Conservation (phyloP, 805 yeast species). For the Barnettozyma salicaria region DNA sequence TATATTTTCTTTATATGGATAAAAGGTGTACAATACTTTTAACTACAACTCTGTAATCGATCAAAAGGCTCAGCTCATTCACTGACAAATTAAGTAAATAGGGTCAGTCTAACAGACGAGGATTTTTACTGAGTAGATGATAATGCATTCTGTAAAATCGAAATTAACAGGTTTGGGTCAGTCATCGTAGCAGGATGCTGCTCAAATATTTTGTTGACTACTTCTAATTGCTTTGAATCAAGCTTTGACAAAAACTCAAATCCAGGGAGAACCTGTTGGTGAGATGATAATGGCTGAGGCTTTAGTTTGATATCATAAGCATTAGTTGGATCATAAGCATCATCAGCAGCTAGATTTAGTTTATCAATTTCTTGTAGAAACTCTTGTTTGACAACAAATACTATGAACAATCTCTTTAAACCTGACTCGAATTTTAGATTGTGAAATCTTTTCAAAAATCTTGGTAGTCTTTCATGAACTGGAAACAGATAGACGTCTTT, state of each 20-base stretch:
- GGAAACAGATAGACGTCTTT: slow-evolving; percentile 43
- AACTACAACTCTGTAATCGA: no score
- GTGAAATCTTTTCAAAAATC: slow-evolving; percentile 13
- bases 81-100: no score
- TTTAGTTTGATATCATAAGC: background rate
- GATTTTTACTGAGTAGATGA: no score
- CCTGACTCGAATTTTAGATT: background rate
- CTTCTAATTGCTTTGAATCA: slow-evolving; percentile 14
- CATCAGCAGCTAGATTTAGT: background rate
- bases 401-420: slow-evolving; percentile 14
- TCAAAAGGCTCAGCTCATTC: no score
- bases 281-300: background rate
- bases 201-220: slow-evolving; percentile 22
- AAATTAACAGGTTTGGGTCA: slow-evolving; percentile 19
- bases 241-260: slow-evolving; percentile 19
- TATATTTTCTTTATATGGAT: background rate
- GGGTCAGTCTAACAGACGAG: no score
- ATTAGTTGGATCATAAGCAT: slow-evolving; percentile 3
- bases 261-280: slow-evolving; percentile 4
- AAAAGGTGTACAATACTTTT: no score
- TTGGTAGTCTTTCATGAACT: slow-evolving; percentile 18
- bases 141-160: slow-evolving; percentile 16
- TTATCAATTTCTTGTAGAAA: slow-evolving; percentile 4
- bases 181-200: slow-evolving; percentile 18
- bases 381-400: slow-evolving; percentile 23